Evolutionary conservation across 2,329 filamentous ascomycete genomes (phyloP).

Genomic region (Colletotrichum tropicale): DNA sequence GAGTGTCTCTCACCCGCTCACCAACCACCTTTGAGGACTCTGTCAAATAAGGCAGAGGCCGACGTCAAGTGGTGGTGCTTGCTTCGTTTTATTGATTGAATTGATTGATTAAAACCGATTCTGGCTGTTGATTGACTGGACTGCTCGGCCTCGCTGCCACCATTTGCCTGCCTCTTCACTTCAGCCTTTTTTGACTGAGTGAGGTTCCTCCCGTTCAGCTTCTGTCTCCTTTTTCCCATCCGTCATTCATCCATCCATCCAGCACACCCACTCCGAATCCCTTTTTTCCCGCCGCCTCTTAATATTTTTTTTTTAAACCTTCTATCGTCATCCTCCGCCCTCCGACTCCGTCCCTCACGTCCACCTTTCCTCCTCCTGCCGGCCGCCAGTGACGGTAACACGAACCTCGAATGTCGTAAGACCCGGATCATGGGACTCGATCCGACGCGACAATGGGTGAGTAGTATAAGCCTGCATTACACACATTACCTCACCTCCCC

Average conservation of each 20-base stretch:
- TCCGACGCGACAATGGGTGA: constrained; percentile 38
- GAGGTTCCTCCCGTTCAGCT: not conserved
- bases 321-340: not conserved
- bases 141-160: not conserved
- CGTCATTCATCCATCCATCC: not conserved
- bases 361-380: not conserved
- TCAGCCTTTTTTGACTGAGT: not conserved
- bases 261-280: not conserved
- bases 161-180: not conserved
- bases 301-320: not conserved
- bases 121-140: not conserved
- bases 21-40: not conserved
- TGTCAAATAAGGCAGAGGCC: not conserved
- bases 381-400: constrained; percentile 4
- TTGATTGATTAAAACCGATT: not conserved
- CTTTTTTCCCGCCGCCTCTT: not conserved
- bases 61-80: not conserved
- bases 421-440: constrained; percentile 36
- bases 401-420: constrained; percentile 23
- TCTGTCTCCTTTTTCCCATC: not conserved
- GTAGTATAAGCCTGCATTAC: constrained; percentile 20
- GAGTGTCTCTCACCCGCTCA: not conserved
- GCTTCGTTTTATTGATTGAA: constrained; percentile 12
- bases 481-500: not conserved
- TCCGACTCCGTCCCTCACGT: not conserved